Conservation (phyloP, 2,329 filamentous ascomycete genomes). For the Aureobasidium mangrovei region DNA sequence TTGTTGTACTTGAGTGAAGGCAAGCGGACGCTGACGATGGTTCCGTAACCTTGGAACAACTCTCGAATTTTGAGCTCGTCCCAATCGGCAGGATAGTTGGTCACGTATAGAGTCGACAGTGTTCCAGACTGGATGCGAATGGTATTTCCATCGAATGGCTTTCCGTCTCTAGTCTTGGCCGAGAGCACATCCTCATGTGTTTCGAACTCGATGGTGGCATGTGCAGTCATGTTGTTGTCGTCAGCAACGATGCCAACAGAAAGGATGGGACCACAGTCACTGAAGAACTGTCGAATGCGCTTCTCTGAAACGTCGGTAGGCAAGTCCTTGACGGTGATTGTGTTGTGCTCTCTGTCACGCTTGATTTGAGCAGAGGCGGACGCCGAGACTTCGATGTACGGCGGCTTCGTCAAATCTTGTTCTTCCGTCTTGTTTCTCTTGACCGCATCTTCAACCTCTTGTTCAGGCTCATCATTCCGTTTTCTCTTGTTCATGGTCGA, state of each 20-base stretch:
- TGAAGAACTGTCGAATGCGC: slow-evolving; percentile 80
- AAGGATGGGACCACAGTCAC: slow-evolving; percentile 78
- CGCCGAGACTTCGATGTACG: slow-evolving; percentile 26
- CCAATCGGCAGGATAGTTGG: slow-evolving; percentile 75
- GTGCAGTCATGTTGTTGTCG: slow-evolving; percentile 51
- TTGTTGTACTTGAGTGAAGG: slow-evolving; percentile 86
- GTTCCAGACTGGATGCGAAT: slow-evolving; percentile 68
- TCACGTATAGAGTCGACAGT: slow-evolving; percentile 75
- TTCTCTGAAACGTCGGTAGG: slow-evolving; percentile 61
- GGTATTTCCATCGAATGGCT: slow-evolving; percentile 63
- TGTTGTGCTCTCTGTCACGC: slow-evolving; percentile 84
- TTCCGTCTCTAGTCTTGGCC: slow-evolving; percentile 72
- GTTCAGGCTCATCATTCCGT: slow-evolving; percentile 50
- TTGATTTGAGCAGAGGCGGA: slow-evolving; percentile 42
- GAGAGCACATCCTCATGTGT: slow-evolving; percentile 70
- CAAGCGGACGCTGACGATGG: slow-evolving; percentile 77
- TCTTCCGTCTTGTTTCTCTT: slow-evolving; percentile 59
- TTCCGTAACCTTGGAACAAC: slow-evolving; percentile 66
- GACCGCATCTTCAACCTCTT: slow-evolving; percentile 42
- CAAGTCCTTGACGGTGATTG: slow-evolving; percentile 70
- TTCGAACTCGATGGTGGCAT: slow-evolving; percentile 78
- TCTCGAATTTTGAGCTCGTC: slow-evolving; percentile 61
- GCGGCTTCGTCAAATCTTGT: slow-evolving; percentile 20
- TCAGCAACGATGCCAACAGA: slow-evolving; percentile 62
- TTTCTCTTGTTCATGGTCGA: slow-evolving; percentile 57